phyloP scores from a whole-genome alignment of 805 yeast species.

The Yamadazyma philogaea region DNA sequence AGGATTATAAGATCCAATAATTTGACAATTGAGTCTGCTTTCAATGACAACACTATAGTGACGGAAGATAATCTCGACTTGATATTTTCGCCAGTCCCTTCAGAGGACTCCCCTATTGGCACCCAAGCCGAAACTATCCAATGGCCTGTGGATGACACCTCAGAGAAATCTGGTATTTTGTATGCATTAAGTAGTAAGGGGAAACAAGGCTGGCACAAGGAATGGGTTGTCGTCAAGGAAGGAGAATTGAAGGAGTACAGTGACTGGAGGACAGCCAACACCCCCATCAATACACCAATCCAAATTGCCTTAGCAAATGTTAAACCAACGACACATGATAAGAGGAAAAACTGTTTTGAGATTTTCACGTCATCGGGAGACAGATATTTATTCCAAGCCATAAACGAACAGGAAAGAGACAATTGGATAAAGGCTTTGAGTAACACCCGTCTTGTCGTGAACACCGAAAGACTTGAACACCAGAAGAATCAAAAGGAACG shows the following conservation, averaged over 20 bases:
- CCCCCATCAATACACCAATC: conserved; percentile 62
- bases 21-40: conserved; percentile 16
- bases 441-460: conserved; percentile 44
- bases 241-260: conserved; percentile 68
- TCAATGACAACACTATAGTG: conserved; percentile 17
- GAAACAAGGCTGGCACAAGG: conserved; percentile 80
- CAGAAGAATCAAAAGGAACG: conserved; percentile 7
- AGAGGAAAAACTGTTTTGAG: conserved; percentile 64
- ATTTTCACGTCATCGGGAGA: conserved; percentile 64
- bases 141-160: conserved; percentile 8
- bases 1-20: conserved; percentile 26
- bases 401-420: conserved; percentile 61
- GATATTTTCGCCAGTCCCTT: conserved; percentile 20
- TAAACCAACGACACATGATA: conserved; percentile 46
- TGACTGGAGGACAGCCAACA: conserved; percentile 74
- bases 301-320: conserved; percentile 67
- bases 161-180: conserved; percentile 41
- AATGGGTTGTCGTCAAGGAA: conserved; percentile 74
- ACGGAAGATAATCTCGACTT: conserved; percentile 28
- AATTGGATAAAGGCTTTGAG: conserved; percentile 66
- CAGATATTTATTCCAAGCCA: conserved; percentile 73
- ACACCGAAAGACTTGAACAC: conserved; percentile 11
- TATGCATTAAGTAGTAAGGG: conserved; percentile 59
- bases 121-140: neutral
- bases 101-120: neutral